Conservation (phyloP, 1,139 yeast genomes). For the Geotrichum bryndzae region DNA sequence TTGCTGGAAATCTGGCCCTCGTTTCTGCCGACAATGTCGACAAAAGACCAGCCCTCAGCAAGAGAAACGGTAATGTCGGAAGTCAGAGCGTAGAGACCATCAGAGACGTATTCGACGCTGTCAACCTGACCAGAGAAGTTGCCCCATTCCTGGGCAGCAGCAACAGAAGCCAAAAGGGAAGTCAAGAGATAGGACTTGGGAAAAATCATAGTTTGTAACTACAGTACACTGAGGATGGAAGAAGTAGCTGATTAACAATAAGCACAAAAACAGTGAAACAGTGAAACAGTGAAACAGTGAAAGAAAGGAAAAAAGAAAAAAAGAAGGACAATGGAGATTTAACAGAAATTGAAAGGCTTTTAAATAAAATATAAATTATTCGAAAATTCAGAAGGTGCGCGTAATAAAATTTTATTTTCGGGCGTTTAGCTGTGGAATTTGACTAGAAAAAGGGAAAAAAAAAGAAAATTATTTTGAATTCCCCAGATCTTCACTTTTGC, state of each 20-base stretch:
- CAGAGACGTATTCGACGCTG: conserved; percentile 9
- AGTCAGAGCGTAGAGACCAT: conserved; percentile 10
- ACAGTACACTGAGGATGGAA: not conserved
- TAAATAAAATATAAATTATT: not conserved
- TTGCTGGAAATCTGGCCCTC: conserved; percentile 18
- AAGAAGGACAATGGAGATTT: conserved; percentile 22
- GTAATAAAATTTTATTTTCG: not conserved
- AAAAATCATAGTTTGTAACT: conserved; percentile 2
- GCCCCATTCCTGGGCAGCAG: conserved; percentile 17
- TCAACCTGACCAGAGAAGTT: conserved; percentile 16
- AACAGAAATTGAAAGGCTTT: not conserved
- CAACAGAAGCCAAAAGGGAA: conserved; percentile 9
- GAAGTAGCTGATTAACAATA: not conserved
- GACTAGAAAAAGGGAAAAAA: not conserved
- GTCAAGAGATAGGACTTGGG: not conserved
- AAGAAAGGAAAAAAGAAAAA: not conserved
- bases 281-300: not conserved
- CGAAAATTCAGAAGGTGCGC: not conserved
- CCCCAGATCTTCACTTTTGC: not conserved
- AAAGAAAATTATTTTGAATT: not conserved
- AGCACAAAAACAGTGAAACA: not conserved
- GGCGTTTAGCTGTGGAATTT: not conserved
- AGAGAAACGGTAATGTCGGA: conserved; percentile 15
- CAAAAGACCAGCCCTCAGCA: conserved; percentile 14
- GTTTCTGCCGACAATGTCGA: conserved; percentile 14